Conservation (phyloP, 352 stramenopile species). For the Globisporangium yorkense region DNA sequence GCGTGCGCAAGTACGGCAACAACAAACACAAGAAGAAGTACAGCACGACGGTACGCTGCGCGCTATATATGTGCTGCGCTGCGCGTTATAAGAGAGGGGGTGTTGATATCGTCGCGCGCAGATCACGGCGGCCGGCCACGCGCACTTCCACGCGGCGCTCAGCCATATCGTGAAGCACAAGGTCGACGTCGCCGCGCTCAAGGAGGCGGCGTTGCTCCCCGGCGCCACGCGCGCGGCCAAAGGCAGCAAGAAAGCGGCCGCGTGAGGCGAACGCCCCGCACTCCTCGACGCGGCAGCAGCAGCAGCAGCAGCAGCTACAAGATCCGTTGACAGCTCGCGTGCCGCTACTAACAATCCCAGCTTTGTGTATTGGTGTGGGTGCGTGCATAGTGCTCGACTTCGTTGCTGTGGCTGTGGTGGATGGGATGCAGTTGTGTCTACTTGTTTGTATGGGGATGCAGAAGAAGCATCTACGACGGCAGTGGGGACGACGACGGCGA, state of each 20-base stretch:
- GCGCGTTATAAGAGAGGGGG: no score
- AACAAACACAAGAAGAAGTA: conserved; percentile 87
- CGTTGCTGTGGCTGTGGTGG: background rate
- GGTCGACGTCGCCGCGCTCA: conserved; percentile 33
- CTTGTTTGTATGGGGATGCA: background rate
- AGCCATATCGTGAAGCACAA: conserved; percentile 71
- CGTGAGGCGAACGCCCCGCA: conserved; percentile 17
- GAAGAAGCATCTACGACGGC: conserved; percentile 5
- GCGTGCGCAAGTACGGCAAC: conserved; percentile 75
- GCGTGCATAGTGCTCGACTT: background rate
- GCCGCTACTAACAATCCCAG: background rate
- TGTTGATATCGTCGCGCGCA: conserved; percentile 9
- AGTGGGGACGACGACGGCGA: conserved; percentile 32
- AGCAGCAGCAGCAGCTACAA: background rate
- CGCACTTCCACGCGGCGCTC: conserved; percentile 61
- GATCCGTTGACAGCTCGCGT: background rate
- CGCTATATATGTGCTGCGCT: background rate
- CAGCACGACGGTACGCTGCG: conserved; percentile 52
- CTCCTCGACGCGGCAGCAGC: background rate
- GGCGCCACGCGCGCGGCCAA: conserved; percentile 28
- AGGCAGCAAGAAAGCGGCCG: conserved; percentile 54
- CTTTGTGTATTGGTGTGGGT: background rate
- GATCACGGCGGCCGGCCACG: conserved; percentile 53
- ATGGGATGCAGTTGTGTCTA: no score
- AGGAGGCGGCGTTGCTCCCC: conserved; percentile 6